phyloP scores from a whole-genome alignment of 2,329 filamentous ascomycete species.

The Tetracladium maxilliforme region DNA sequence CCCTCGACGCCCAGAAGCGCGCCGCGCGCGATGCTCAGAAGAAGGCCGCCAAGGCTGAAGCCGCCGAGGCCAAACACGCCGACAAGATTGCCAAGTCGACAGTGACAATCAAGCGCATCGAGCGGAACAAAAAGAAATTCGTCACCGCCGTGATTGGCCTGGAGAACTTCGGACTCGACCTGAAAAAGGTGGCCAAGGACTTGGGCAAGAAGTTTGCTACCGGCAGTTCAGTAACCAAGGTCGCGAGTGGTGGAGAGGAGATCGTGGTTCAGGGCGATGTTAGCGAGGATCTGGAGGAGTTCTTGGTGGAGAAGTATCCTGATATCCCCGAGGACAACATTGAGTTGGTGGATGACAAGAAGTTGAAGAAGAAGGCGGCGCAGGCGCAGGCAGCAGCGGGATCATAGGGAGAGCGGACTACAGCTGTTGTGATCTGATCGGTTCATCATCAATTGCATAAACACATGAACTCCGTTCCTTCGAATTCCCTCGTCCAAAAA shows the following conservation, averaged over 20 bases:
- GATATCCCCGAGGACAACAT: conserved; percentile 91
- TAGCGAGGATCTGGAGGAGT: conserved; percentile 87
- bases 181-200: conserved; percentile 95
- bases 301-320: conserved; percentile 76
- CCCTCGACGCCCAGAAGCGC: conserved; percentile 82
- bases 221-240: conserved; percentile 82
- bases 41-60: conserved; percentile 88
- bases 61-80: conserved; percentile 68
- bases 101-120: conserved; percentile 87
- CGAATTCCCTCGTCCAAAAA: too few relatives aligned
- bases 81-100: conserved; percentile 73
- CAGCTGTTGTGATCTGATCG: too few relatives aligned
- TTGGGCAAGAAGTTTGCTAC: conserved; percentile 98
- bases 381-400: conserved; percentile 10
- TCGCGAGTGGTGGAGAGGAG: conserved; percentile 74
- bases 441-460: too few relatives aligned
- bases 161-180: conserved; percentile 78
- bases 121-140: conserved; percentile 95
- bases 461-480: too few relatives aligned
- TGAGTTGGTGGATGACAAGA: conserved; percentile 89
- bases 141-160: conserved; percentile 86
- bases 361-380: conserved; percentile 69
- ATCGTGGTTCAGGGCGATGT: conserved; percentile 97
- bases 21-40: conserved; percentile 93
- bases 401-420: too few relatives aligned